Evolutionary conservation across 176 grass and related monocot species (phyloP).

Genomic region (Oryza meyeriana): DNA sequence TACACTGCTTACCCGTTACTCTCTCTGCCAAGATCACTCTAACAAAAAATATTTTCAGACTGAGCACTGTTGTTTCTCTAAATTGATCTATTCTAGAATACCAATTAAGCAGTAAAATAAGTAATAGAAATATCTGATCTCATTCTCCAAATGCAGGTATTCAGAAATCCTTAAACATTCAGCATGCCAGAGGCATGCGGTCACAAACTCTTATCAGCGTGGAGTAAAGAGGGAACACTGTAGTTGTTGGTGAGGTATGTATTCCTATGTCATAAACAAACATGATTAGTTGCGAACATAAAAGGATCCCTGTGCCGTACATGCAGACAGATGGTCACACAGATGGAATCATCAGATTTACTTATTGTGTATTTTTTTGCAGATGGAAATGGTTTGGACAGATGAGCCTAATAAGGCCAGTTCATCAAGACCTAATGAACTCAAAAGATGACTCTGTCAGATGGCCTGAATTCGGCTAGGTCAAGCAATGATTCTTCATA

Average conservation of each 20-base stretch:
- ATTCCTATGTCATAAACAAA: constrained; percentile 8
- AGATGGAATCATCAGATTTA: background rate
- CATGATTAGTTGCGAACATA: background rate
- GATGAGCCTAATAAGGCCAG: constrained; percentile 26
- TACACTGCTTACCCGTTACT: background rate
- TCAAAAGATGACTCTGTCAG: constrained; percentile 36
- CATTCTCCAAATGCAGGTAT: constrained; percentile 56
- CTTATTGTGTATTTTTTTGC: background rate
- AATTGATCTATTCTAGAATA: background rate
- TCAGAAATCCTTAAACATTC: constrained; percentile 88
- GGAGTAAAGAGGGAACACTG: constrained; percentile 92
- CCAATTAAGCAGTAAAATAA: background rate
- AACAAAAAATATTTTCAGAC: background rate
- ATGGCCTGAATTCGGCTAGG: constrained; percentile 52
- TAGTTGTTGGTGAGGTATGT: constrained; percentile 77
- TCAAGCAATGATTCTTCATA: background rate
- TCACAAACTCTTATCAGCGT: constrained; percentile 61
- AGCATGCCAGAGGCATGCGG: constrained; percentile 86
- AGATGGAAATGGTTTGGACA: constrained; percentile 58
- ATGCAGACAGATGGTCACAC: background rate
- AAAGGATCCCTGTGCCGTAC: no score
- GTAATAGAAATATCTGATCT: background rate
- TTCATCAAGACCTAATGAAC: constrained; percentile 10
- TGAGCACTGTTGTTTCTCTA: background rate
- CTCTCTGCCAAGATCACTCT: background rate